phyloP scores from a whole-genome alignment of 805 yeast species.

The Sugiyamaella americana region DNA sequence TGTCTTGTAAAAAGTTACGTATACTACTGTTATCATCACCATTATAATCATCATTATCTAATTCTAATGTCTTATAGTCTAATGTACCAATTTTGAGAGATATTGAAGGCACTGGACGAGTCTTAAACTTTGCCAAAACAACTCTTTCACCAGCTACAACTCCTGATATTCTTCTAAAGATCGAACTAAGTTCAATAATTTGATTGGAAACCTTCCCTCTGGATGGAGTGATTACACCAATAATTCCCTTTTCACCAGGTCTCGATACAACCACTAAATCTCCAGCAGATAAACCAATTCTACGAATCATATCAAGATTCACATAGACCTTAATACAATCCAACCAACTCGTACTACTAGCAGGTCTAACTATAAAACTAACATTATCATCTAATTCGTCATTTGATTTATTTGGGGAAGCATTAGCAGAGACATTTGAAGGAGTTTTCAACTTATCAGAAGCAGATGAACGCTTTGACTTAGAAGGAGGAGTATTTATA shows the following conservation, averaged over 20 bases:
- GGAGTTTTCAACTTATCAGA: not conserved
- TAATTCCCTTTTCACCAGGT: slow-evolving; percentile 15
- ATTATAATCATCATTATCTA: too few species aligned
- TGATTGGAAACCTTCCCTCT: slow-evolving; percentile 12
- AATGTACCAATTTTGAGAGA: not conserved
- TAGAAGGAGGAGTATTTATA: slow-evolving; percentile 14
- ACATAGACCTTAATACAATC: slow-evolving; percentile 23
- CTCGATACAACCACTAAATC: slow-evolving; percentile 18
- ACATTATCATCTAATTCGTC: not conserved
- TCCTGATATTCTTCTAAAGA: slow-evolving; percentile 38
- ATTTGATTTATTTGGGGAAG: slow-evolving; percentile 1
- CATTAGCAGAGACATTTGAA: not conserved
- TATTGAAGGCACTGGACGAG: slow-evolving; percentile 37
- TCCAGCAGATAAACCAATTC: slow-evolving; percentile 27
- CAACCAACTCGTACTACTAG: slow-evolving; percentile 10
- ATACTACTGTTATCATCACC: too few species aligned
- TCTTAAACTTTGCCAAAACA: slow-evolving; percentile 42
- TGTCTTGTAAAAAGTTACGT: slow-evolving; percentile 8
- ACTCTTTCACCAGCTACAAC: slow-evolving; percentile 47
- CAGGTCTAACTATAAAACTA: slow-evolving; percentile 26
- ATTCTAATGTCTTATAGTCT: slow-evolving; percentile 14
- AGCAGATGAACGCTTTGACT: slow-evolving; percentile 5
- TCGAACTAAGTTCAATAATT: slow-evolving; percentile 24
- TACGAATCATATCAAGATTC: slow-evolving; percentile 23
- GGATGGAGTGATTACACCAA: slow-evolving; percentile 27